phyloP scores from a whole-genome alignment of 2,329 filamentous ascomycete species.

The Cladosporium sp. region DNA sequence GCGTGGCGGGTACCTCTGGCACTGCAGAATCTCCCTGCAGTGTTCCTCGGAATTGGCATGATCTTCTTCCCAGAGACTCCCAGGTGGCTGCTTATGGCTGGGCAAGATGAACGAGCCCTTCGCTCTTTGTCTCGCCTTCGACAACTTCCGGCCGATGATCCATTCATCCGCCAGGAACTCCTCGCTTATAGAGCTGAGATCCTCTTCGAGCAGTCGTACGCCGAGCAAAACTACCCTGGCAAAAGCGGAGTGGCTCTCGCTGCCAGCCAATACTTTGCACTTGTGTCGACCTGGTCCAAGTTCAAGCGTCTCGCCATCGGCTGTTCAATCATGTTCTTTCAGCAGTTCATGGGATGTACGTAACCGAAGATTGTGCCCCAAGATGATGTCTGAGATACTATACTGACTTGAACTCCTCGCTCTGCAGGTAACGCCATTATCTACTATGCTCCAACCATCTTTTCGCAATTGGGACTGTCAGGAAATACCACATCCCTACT shows the following conservation, averaged over 20 bases:
- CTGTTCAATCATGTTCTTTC: conserved; percentile 34
- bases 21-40: neutral
- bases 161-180: neutral
- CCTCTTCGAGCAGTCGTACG: conserved; percentile 7
- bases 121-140: conserved; percentile 1
- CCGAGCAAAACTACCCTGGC: conserved; percentile 10
- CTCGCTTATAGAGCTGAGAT: conserved; percentile 11
- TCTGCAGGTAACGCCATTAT: conserved; percentile 84
- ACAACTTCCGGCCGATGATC: neutral
- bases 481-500: conserved; percentile 32
- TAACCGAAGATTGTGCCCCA: too few relatives aligned
- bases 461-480: conserved; percentile 48
- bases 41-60: conserved; percentile 4
- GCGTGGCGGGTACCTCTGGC: conserved; percentile 6
- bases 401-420: too few relatives aligned
- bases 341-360: conserved; percentile 44
- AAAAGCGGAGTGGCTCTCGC: conserved; percentile 1
- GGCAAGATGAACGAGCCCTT: neutral
- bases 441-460: conserved; percentile 63
- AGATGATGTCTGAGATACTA: too few relatives aligned
- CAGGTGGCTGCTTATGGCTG: conserved; percentile 18
- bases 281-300: conserved; percentile 6
- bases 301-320: conserved; percentile 12
- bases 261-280: neutral
- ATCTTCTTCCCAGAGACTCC: conserved; percentile 21